A percentile compares a stretch with the other conserved stretches of the same genome.
phyloP scores from a whole-genome alignment of 2,329 filamentous ascomycete species.

The Phoma sp. region DNA sequence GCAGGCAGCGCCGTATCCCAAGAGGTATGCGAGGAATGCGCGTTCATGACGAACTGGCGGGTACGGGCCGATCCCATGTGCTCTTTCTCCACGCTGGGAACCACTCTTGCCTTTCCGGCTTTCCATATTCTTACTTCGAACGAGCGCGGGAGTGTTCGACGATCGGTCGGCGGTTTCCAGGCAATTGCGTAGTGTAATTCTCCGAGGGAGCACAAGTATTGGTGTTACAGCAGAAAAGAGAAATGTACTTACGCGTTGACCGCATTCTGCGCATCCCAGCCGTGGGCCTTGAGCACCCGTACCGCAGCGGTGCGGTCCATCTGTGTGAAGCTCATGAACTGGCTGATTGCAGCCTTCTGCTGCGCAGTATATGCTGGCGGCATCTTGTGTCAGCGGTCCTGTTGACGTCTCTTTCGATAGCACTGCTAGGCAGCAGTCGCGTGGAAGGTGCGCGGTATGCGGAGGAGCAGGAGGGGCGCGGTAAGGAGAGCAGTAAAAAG shows the following conservation, averaged over 20 bases:
- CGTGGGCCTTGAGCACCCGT: slow-evolving; percentile 52
- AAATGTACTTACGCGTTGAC: slow-evolving; percentile 54
- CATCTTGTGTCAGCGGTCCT: slow-evolving; percentile 45
- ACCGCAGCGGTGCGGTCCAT: slow-evolving; percentile 53
- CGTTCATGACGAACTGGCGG: neutral
- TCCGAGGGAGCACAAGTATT: neutral
- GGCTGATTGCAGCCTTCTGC: slow-evolving; percentile 54
- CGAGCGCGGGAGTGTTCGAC: neutral
- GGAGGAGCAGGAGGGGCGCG: neutral
- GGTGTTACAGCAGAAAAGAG: neutral
- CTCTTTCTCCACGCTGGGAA: slow-evolving; percentile 2
- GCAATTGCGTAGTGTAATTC: neutral
- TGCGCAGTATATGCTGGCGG: slow-evolving; percentile 53
- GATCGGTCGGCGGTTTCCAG: neutral
- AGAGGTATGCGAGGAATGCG: slow-evolving; percentile 10
- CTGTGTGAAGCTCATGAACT: slow-evolving; percentile 54
- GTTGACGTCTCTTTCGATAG: slow-evolving; percentile 3
- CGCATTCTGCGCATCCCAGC: slow-evolving; percentile 54
- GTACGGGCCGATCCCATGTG: neutral
- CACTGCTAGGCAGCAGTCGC: neutral
- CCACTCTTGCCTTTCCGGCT: neutral
- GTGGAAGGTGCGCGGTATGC: slow-evolving; percentile 2
- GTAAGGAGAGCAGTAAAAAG: neutral
- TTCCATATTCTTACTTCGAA: neutral
- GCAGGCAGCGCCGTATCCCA: neutral